Evolutionary conservation across 2,329 filamentous ascomycete genomes (phyloP), one percentile per base, ranked within the genome.

Genomic region (Aspergillus sp.): DNA sequence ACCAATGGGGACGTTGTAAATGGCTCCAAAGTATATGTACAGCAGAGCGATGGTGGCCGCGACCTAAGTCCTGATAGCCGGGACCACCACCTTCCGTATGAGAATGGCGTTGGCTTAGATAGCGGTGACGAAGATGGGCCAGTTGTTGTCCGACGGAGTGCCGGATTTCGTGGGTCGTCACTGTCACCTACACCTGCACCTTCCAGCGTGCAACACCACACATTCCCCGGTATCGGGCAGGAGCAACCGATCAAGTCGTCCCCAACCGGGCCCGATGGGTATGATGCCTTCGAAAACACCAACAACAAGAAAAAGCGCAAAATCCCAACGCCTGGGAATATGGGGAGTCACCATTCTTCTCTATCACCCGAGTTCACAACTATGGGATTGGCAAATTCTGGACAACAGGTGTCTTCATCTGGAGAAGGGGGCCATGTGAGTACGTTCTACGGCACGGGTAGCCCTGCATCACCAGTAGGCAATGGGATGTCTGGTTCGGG

Each of bases 241-340:
- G 62, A 61, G 11, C 62, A 62, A 41, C 71, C 69, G 54, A 64
- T 60, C 54, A 75, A 88, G 49, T 83, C 83, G 44, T 91, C 90
- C 12, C 86, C 88, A 23, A 82, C 85, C 6, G 89, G 88, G 4
- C 89, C 88, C 11, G 93, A 98, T 72, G 92, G 93, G 14, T 98
- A 98, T 73, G 95, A 99, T 74, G 95, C 91, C 6, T 96, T 97
- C 68, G 95, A 99, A 75, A 98, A 98, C 69, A 96, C 91, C 37
- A 98, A 96, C 74, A 99, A 99, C 73, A 99, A 99, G 77, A 99
- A 98, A 80, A 98, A 99, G 76, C 86, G 95, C 65, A 99, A 99
- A 77, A 98, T 99, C 39, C 95, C 95, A 0, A 92, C 92, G 0
- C 91, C 91, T 9, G 90, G 90, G 17, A 90, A 90, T 67, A 81